Base-by-base conservation (phyloP, 1,284 basidiomycete genomes). In the Apiotrichum laibachii region DNA sequence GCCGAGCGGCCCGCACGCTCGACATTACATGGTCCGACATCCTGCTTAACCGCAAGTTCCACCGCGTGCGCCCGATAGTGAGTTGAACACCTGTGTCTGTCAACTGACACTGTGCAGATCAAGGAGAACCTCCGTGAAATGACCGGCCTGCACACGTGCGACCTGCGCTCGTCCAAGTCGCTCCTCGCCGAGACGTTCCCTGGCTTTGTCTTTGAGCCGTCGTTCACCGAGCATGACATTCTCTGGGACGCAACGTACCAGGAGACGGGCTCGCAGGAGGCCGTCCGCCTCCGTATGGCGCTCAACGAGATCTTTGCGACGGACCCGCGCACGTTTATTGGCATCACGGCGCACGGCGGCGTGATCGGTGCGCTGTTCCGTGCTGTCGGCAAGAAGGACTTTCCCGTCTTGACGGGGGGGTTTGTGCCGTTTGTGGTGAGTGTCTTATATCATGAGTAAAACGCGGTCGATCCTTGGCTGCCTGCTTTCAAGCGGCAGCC, bases 331-430 rank as follows among this genome's bases (percentile, higher is more conserved):
- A 67, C 70, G 22, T 73, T 67, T 60, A 57, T 78, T 49, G 67
- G 65, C 42, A 74, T 79, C 53, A 77, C 76, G 1, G 70, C 68
- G 3, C 77, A 78, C 46, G 66, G 67, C 10, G 77, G 76, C 10
- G 67, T 70, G 18, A 77, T 77, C 47, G 57, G 60, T 12, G 66
- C 70, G 0, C 67, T 76, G 54, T 72, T 76, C 53, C 55, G 53
- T 1, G 72, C 68, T 0, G 57, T 70, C 6, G 64, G 65, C 0
- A 73, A 75, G 53, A 58, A 48, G 15, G 34, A 49, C 26, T 59
- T 73, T 34, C 48, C 50, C 15, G 60, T 73, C 1, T 61, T 63
- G 53, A 65, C 73, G 0, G 73, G 74, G 9, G 71, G 71, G 2
- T 59, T 68, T 11, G 62, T 68, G 13, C 67, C 67, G 21, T 56